phyloP scores from a whole-genome alignment of 352 stramenopile genomes.

The Phytopythium chamaehyphon region DNA sequence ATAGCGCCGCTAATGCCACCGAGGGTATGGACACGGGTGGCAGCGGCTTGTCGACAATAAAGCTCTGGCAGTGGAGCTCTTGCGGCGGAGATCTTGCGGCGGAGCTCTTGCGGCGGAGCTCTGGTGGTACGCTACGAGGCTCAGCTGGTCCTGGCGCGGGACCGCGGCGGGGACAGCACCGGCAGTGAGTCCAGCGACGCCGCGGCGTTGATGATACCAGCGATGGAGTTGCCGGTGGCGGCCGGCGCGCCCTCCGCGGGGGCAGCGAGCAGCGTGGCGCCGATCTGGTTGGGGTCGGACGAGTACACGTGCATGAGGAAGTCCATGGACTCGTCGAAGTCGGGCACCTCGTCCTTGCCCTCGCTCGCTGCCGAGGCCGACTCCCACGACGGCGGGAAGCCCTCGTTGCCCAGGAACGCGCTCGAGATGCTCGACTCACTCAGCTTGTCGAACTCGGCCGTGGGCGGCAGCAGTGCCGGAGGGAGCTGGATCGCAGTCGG shows the following conservation, averaged over 20 bases:
- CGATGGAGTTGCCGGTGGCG: neutral
- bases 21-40: neutral
- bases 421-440: conserved; percentile 36
- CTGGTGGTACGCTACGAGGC: no score
- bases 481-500: conserved; percentile 9
- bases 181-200: no score
- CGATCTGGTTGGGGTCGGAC: conserved; percentile 39
- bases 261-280: conserved; percentile 3
- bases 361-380: conserved; percentile 7
- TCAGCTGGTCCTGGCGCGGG: neutral
- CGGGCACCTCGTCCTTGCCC: conserved; percentile 28
- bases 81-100: no score
- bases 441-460: conserved; percentile 32
- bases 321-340: conserved; percentile 81
- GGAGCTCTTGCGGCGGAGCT: no score
- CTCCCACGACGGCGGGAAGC: conserved; percentile 30
- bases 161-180: no score
- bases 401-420: conserved; percentile 29
- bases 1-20: no score
- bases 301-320: conserved; percentile 78
- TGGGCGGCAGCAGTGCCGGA: conserved; percentile 13
- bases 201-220: conserved; percentile 3
- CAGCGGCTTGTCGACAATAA: no score
- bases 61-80: no score
- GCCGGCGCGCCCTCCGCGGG: conserved; percentile 4